These are phyloP conservation scores for Kazachstania psychrophila DNA, from an alignment of 805 yeast genomes.

Conservation along the genomic window DNA sequence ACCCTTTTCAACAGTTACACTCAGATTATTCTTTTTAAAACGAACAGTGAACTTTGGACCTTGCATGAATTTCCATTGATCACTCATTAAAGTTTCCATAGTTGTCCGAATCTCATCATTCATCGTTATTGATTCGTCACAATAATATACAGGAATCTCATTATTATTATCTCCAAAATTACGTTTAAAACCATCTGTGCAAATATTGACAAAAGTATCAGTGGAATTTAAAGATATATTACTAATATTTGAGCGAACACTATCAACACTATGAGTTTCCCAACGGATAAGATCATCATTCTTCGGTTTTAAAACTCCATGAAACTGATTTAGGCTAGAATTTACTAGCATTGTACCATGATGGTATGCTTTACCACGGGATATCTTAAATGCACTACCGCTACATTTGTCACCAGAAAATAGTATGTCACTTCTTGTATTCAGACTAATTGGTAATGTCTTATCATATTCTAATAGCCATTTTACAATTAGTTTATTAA, in stretches of 20 bases:
- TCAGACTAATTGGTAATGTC: conserved; percentile 37
- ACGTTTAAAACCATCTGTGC: conserved; percentile 19
- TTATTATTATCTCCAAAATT: conserved; percentile 14
- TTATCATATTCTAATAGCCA: conserved; percentile 14
- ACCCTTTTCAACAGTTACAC: conserved; percentile 47
- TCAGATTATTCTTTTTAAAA: conserved; percentile 29
- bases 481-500: conserved; percentile 41
- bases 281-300: conserved; percentile 37
- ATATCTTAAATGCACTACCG: conserved; percentile 87
- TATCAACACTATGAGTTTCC: conserved; percentile 48
- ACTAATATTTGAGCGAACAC: conserved; percentile 72
- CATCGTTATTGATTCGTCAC: conserved; percentile 25
- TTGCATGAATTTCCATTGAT: conserved; percentile 70
- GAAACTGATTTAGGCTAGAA: conserved; percentile 51
- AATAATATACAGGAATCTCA: conserved; percentile 22
- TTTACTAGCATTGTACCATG: conserved; percentile 90
- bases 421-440: conserved; percentile 73
- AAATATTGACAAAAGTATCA: conserved; percentile 25
- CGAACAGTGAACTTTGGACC: conserved; percentile 66
- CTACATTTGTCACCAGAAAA: conserved; percentile 55
- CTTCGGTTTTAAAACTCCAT: conserved; percentile 48
- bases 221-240: conserved; percentile 46
- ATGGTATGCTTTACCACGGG: conserved; percentile 75
- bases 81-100: conserved; percentile 37
- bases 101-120: conserved; percentile 34